Conservation (phyloP, 169 alveolate species). For the Eimeria necatrix region DNA sequence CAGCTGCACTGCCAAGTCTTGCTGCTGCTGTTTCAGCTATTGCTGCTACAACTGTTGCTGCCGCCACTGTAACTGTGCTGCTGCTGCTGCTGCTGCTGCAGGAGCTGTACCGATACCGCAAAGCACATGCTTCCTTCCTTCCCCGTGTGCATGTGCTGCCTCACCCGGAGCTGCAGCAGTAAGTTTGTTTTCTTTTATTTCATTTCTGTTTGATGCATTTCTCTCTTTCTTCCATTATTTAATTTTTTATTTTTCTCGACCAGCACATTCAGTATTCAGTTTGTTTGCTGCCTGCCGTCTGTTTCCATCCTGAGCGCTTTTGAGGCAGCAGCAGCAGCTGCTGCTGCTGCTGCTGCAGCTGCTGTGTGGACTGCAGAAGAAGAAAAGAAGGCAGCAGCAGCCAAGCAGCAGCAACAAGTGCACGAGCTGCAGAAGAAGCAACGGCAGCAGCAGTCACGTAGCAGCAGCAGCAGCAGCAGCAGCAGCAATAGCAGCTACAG, state of each 20-base stretch:
- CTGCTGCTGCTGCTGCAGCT: too few species aligned
- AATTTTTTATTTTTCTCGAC: neutral
- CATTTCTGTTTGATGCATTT: neutral
- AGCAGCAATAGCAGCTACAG: neutral
- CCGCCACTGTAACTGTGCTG: neutral
- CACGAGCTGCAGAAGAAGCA: neutral
- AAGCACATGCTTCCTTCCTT: slow-evolving; percentile 52
- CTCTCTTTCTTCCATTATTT: neutral
- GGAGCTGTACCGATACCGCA: slow-evolving; percentile 51
- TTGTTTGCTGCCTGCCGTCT: neutral
- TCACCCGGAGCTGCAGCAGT: slow-evolving; percentile 62
- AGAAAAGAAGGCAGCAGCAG: too few species aligned
- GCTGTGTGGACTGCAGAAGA: too few species aligned
- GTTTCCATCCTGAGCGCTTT: too few species aligned
- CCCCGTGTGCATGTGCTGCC: slow-evolving; percentile 64
- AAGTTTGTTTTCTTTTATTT: neutral
- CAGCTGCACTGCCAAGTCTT: neutral
- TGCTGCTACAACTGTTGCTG: neutral
- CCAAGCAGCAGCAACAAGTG: too few species aligned
- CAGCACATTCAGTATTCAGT: neutral
- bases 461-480: too few species aligned
- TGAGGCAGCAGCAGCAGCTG: too few species aligned
- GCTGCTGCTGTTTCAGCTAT: neutral
- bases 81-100: slow-evolving; percentile 23
- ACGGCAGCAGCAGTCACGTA: too few species aligned